Percentiles rank a stretch among this genome's conserved stretches.
phyloP scores from a whole-genome alignment of 208 protist genomes.

The Wallacemonas sp. region DNA sequence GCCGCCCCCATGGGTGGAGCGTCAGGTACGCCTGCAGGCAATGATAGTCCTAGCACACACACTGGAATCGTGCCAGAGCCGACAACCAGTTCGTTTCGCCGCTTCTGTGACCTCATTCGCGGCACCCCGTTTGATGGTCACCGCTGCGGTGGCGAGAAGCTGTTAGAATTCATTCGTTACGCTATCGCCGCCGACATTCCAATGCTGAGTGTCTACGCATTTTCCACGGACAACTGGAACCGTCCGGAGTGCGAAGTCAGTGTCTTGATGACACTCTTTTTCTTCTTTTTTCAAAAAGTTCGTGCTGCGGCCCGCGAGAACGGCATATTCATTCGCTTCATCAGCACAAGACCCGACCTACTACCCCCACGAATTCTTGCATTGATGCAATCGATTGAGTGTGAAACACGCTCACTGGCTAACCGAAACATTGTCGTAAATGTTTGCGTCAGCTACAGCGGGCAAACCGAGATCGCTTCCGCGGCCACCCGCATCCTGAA shows the following conservation, averaged over 20 bases:
- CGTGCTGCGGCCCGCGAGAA: slow-evolving; percentile 41
- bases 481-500: slow-evolving; percentile 63
- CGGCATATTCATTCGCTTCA: slow-evolving; percentile 87
- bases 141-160: slow-evolving; percentile 75
- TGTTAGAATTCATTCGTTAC: slow-evolving; percentile 71
- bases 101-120: slow-evolving; percentile 30
- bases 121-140: slow-evolving; percentile 76
- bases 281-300: slow-evolving; percentile 81
- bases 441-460: slow-evolving; percentile 90
- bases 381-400: slow-evolving; percentile 73
- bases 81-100: not conserved
- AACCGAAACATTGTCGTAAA: slow-evolving; percentile 75
- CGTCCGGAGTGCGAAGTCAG: slow-evolving; percentile 69
- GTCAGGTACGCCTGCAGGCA: no score
- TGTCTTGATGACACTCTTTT: slow-evolving; percentile 83
- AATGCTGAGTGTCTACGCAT: slow-evolving; percentile 90
- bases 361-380: slow-evolving; percentile 52
- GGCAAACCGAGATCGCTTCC: slow-evolving; percentile 59
- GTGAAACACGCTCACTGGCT: slow-evolving; percentile 42
- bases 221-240: slow-evolving; percentile 91
- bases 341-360: slow-evolving; percentile 54
- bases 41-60: no score
- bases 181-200: slow-evolving; percentile 60
- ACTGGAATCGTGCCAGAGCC: no score
- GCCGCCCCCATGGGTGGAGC: no score